phyloP scores from a whole-genome alignment of 2,329 filamentous ascomycete genomes.

The Fusarium torreyae region DNA sequence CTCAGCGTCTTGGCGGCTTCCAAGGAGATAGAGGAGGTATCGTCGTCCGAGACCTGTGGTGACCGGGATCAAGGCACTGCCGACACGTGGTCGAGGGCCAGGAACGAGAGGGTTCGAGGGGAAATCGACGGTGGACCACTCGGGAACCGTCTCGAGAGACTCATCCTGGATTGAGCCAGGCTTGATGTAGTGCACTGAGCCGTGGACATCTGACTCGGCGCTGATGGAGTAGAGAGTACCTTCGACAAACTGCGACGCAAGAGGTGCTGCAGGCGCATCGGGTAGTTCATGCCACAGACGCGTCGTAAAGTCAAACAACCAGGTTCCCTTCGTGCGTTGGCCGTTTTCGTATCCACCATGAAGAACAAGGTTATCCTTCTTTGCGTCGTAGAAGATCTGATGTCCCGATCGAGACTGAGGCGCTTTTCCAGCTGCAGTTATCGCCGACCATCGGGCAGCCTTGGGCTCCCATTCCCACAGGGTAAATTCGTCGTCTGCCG shows the following conservation, averaged over 20 bases:
- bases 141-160: neutral
- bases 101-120: slow-evolving; percentile 34
- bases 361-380: slow-evolving; percentile 33
- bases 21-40: slow-evolving; percentile 40
- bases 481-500: slow-evolving; percentile 28
- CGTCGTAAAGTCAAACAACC: slow-evolving; percentile 40
- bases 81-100: slow-evolving; percentile 39
- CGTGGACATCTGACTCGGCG: slow-evolving; percentile 31
- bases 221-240: slow-evolving; percentile 39
- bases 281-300: slow-evolving; percentile 31
- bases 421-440: slow-evolving; percentile 24
- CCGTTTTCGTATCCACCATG: slow-evolving; percentile 30
- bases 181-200: slow-evolving; percentile 34
- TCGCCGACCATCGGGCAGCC: slow-evolving; percentile 18
- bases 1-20: slow-evolving; percentile 32
- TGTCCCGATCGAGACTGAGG: slow-evolving; percentile 21
- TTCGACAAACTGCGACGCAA: slow-evolving; percentile 34
- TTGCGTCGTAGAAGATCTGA: slow-evolving; percentile 32
- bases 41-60: slow-evolving; percentile 35
- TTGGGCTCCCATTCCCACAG: slow-evolving; percentile 41
- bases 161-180: slow-evolving; percentile 20
- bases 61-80: slow-evolving; percentile 26
- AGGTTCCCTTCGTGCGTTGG: slow-evolving; percentile 20
- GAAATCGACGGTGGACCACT: slow-evolving; percentile 36
- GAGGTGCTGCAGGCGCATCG: slow-evolving; percentile 12